Conservation (phyloP, 2,329 filamentous ascomycete species). For the Chrysoporthe puriensis region DNA sequence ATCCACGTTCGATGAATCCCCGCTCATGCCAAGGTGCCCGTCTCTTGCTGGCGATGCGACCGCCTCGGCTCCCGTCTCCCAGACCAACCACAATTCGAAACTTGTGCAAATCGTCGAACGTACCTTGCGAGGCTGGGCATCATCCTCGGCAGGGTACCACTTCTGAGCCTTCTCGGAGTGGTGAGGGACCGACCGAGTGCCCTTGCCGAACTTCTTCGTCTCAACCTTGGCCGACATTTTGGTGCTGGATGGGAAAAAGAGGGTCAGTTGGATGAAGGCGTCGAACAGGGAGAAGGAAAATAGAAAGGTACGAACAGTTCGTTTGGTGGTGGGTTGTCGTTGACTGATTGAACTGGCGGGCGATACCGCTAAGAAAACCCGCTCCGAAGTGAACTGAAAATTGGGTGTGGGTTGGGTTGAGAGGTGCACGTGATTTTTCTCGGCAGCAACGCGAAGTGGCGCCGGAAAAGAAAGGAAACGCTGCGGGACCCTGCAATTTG, state of each 20-base stretch:
- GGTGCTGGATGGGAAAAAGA: slow-evolving; percentile 44
- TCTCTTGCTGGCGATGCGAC: slow-evolving; percentile 5
- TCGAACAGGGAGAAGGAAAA: slow-evolving; percentile 23
- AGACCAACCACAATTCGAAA: slow-evolving; percentile 14
- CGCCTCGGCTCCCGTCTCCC: background rate
- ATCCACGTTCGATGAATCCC: background rate
- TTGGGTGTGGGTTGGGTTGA: slow-evolving; percentile 17
- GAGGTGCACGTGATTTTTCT: slow-evolving; percentile 17
- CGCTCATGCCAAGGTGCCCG: background rate
- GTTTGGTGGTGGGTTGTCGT: slow-evolving; percentile 29
- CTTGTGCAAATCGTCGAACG: slow-evolving; percentile 51
- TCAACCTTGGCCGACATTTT: slow-evolving; percentile 73
- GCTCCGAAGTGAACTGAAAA: slow-evolving; percentile 14
- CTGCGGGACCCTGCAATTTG: slow-evolving; percentile 5
- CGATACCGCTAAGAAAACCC: slow-evolving; percentile 20
- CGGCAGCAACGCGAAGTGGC: background rate
- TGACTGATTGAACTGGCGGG: slow-evolving; percentile 22
- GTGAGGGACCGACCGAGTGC: slow-evolving; percentile 88
- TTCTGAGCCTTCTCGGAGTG: slow-evolving; percentile 92
- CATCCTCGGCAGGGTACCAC: slow-evolving; percentile 98
- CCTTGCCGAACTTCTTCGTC: slow-evolving; percentile 97
- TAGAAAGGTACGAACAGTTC: slow-evolving; percentile 24
- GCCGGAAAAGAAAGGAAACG: slow-evolving; percentile 1
- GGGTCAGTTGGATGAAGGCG: slow-evolving; percentile 13
- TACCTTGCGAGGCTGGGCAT: slow-evolving; percentile 90